Evolutionary conservation across 257 asterid species (phyloP), one percentile per base, ranked within the genome.

Genomic region (Linaria vulgaris): DNA sequence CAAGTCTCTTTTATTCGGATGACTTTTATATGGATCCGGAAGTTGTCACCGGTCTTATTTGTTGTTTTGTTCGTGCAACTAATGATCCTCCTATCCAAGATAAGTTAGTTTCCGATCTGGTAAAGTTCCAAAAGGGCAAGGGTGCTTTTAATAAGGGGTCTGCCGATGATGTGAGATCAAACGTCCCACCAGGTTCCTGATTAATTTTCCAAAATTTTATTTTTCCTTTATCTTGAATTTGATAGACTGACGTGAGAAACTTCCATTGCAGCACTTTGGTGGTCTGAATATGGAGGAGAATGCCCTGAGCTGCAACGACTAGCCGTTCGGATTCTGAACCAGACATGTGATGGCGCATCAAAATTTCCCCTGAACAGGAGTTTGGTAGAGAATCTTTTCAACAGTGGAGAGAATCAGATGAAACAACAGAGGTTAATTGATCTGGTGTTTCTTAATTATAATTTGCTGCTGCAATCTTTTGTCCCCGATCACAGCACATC

Each of bases 241-340:
- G 6, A 4, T 27, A 27, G 49, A 4, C 30, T 31, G 27, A 21
- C 14, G 21, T 38, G 7, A 6, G 47, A 30, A 64, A 20, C 12
- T n/a, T 17, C 75, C 22, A 19, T 66, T 67, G 48, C 79, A 79
- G 84, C 15, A 38, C 63, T 39, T 9, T 78, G 83, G 80, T 78
- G 83, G 83, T 60, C 61, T 34, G 38, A 69, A n/a, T 65, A 71
- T 30, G 78, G 76, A 61, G 63, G 34, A 6, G 65, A 71, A 3
- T 69, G 34, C 43, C 80, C 84, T 9, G 69, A 79, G 16, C 59
- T 79, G 24, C 78, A 72, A 66, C 59, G 15, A 37, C 15, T 75
- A 11, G 76, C 84, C 6, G 23, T 61, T 57, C 69, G 63, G 27
- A 79, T 75, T 24, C 66, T 74, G 17, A 75, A 76, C 52, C 80